A percentile compares a stretch with the other conserved stretches of the same genome.
These are phyloP conservation scores for Fabrea salina DNA, from an alignment of 169 alveolate species.

Conservation along the genomic window DNA sequence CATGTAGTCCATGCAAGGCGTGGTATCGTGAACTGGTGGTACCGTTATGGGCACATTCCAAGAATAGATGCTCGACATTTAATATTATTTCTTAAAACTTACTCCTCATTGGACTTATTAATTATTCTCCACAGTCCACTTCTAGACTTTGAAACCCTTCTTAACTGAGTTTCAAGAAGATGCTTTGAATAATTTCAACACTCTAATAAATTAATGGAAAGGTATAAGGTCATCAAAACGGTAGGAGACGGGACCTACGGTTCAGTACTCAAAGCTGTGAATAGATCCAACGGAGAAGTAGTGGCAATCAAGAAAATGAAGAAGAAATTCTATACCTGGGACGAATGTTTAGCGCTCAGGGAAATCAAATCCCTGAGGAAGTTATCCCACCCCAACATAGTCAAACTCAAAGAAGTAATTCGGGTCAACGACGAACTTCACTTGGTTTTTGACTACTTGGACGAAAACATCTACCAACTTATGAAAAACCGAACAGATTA, in stretches of 20 bases:
- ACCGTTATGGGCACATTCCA: conserved; percentile 55
- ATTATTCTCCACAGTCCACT: too few relatives aligned
- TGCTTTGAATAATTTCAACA: too few relatives aligned
- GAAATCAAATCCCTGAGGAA: conserved; percentile 79
- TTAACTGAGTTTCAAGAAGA: too few relatives aligned
- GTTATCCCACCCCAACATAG: conserved; percentile 70
- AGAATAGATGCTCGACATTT: conserved; percentile 56
- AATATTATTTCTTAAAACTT: too few relatives aligned
- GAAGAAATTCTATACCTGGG: conserved; percentile 74
- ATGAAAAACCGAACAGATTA: conserved; percentile 54
- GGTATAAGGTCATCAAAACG: conserved; percentile 56
- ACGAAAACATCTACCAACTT: conserved; percentile 67
- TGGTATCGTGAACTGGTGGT: conserved; percentile 63
- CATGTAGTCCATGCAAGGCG: conserved; percentile 73
- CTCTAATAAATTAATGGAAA: conserved; percentile 27
- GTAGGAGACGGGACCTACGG: conserved; percentile 87
- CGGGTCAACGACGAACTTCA: conserved; percentile 59
- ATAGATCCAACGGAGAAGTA: conserved; percentile 68
- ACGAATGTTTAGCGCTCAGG: conserved; percentile 73
- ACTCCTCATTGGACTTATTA: too few relatives aligned
- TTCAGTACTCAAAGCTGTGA: conserved; percentile 72
- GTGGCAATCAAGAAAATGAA: conserved; percentile 83
- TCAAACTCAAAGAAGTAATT: conserved; percentile 77
- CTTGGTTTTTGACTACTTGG: conserved; percentile 76
- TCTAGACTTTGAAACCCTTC: too few relatives aligned